Evolutionary conservation across 2,329 filamentous ascomycete genomes (phyloP).

Genomic region (Fusarium dlaminii): DNA sequence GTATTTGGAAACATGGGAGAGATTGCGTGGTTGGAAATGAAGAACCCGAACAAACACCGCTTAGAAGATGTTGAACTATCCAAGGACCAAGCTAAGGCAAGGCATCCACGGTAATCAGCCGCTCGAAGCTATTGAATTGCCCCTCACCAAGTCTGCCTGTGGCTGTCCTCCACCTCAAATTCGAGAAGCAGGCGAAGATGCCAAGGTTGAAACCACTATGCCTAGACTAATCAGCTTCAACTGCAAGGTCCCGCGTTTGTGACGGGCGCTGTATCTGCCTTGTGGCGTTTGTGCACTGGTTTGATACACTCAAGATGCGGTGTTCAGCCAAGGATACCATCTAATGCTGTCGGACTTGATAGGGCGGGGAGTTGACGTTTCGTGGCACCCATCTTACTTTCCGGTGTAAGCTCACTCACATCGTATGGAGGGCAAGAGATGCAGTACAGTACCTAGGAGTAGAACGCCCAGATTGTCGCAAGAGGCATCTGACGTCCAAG

Average conservation of each 20-base stretch:
- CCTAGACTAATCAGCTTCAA: background rate
- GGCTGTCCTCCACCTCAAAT: background rate
- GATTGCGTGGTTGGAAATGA: background rate
- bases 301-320: background rate
- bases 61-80: background rate
- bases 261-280: background rate
- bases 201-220: background rate
- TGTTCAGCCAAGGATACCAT: background rate
- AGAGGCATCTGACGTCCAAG: conserved; percentile 29
- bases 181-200: background rate
- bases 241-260: conserved; percentile 3
- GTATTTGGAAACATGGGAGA: background rate
- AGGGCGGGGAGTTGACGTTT: conserved; percentile 4
- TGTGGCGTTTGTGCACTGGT: background rate
- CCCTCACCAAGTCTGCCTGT: background rate
- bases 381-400: background rate
- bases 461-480: background rate
- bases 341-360: background rate
- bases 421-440: background rate
- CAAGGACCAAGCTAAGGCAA: background rate
- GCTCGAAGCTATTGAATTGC: background rate
- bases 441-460: background rate
- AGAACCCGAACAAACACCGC: background rate
- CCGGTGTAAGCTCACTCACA: background rate
- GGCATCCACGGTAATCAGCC: background rate